These are phyloP conservation scores for Xenosphaeropsis pyriputrescens DNA, from an alignment of 2,329 filamentous ascomycete genomes.

Conservation along the genomic window DNA sequence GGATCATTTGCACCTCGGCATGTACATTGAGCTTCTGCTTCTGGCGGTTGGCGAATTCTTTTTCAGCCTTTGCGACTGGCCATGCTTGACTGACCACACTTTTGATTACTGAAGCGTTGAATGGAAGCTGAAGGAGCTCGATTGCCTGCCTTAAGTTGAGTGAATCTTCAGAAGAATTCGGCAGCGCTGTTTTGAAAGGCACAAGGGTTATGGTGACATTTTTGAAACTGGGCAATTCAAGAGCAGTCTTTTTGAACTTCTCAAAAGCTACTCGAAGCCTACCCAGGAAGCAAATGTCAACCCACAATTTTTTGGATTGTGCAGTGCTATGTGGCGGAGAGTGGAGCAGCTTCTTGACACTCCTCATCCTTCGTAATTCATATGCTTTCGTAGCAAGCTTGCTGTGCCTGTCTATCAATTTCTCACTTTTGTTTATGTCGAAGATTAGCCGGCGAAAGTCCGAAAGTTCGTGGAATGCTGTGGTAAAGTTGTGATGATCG, in stretches of 20 bases:
- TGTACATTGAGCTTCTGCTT: constrained; percentile 1
- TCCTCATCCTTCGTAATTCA: neutral
- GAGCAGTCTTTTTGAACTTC: neutral
- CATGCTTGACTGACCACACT: neutral
- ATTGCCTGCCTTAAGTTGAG: neutral
- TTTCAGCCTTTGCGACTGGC: neutral
- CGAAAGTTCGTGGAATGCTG: neutral
- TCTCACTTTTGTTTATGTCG: neutral
- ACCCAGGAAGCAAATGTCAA: neutral
- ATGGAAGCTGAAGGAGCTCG: neutral
- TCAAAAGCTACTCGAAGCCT: neutral
- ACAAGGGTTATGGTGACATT: neutral
- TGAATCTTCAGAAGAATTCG: neutral
- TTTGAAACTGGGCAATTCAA: neutral
- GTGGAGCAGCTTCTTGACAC: neutral
- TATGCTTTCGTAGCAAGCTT: neutral
- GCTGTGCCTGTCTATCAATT: neutral
- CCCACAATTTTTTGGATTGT: neutral
- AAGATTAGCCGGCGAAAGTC: neutral
- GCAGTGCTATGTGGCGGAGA: neutral
- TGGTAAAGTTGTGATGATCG: neutral
- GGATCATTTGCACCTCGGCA: constrained; percentile 2
- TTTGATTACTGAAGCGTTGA: neutral
- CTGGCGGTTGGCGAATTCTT: neutral
- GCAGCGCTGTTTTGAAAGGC: neutral